These are phyloP conservation scores for Eustoma russellianum DNA, from an alignment of 257 asterid genomes.

Conservation along the genomic window DNA sequence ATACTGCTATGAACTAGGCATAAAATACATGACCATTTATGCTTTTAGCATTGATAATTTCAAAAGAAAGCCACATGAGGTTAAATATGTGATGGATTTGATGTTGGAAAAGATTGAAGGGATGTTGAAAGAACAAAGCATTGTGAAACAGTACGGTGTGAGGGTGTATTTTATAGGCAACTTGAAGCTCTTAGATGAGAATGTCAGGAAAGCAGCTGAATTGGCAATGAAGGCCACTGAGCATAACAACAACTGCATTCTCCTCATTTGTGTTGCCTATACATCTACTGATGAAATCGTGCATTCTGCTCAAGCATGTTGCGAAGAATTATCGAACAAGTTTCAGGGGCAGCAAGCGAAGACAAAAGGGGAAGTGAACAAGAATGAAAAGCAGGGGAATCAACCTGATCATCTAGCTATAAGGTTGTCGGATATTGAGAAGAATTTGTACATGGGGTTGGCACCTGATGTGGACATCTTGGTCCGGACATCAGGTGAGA, in stretches of 20 bases:
- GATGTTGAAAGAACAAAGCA: conserved; percentile 44
- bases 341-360: conserved; percentile 1
- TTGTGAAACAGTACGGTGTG: conserved; percentile 46
- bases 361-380: background rate
- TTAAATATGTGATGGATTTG: conserved; percentile 52
- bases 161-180: conserved; percentile 59
- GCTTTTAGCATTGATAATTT: conserved; percentile 85
- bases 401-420: conserved; percentile 9
- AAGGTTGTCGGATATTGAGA: conserved; percentile 48
- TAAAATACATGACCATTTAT: conserved; percentile 45
- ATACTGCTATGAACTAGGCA: conserved; percentile 61
- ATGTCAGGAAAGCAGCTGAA: conserved; percentile 50
- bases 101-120: conserved; percentile 74
- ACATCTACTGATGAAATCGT: conserved; percentile 64
- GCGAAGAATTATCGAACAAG: conserved; percentile 21
- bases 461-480: conserved; percentile 70
- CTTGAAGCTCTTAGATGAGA: conserved; percentile 38
- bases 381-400: background rate
- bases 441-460: conserved; percentile 48
- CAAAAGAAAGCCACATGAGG: conserved; percentile 59
- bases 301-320: conserved; percentile 41
- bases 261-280: conserved; percentile 54
- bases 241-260: conserved; percentile 27
- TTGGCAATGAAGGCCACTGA: conserved; percentile 56
- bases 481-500: conserved; percentile 49